Base-by-base conservation (phyloP, 331 rosid species). In the Rosa hybrid region DNA sequence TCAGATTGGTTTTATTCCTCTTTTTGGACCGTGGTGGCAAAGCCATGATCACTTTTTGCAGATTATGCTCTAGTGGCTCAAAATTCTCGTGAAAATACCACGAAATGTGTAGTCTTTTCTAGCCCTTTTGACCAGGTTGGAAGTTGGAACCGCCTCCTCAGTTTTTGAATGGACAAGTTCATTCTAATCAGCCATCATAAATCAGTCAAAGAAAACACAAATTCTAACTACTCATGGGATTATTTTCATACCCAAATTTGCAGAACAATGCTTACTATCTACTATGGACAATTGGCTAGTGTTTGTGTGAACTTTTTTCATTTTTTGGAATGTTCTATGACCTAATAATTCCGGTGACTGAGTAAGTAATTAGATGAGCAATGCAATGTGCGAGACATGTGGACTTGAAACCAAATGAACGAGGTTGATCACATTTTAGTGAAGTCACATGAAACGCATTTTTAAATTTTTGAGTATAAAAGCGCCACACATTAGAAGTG, bases 51-150 rank as follows among this genome's bases (percentile, higher is more conserved):
- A 51, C 45, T 14, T 78, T 50, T 27, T 53, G 38, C 65, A 78
- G 77, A 65, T 67, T 81, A 78, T 75, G 83, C 80, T 54, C 23
- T 7, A 25, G 84, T 81, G 76, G 73, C 65, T 74, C 83, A 13
- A 59, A 60, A 16, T 12, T 27, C 65, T 65, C 81, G 64, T 18
- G 76, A 38, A 46, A 12, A 6, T 46, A 11, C 62, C 39, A 16
- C 18, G 9, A 25, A 13, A 4, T 72, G 59, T 57, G 38, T 56
- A 30, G 0, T 62, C 12, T 27, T 41, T 0, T 74, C 34, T 25
- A 1, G 2, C 23, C 67, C 2, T 74, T 68, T 78, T 68, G 68
- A 76, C 72, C 45, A 60, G 46, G 23, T 69, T 68, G 9, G 68
- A 23, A 8, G 34, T 59, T 51, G 25, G 73, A 10, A 27, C 74